phyloP scores from a whole-genome alignment of 2,329 filamentous ascomycete species.

The Dactylellina drechsleri region DNA sequence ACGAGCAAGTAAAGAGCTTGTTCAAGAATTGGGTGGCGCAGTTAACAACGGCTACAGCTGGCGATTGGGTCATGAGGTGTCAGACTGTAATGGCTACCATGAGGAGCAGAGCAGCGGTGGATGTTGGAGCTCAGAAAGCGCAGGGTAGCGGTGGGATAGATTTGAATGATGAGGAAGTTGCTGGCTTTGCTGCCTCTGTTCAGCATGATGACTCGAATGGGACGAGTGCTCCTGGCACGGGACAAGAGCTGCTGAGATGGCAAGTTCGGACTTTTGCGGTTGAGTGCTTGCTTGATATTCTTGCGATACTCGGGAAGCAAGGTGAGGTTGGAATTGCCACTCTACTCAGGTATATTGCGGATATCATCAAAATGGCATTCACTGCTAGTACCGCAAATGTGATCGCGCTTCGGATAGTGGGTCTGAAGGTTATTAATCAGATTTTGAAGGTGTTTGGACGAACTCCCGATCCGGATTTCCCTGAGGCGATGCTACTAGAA shows the following conservation, averaged over 20 bases:
- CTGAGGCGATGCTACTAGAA: conserved; percentile 94
- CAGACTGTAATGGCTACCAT: conserved; percentile 85
- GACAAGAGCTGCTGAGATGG: conserved; percentile 92
- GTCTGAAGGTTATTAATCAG: conserved; percentile 91
- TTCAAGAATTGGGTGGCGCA: conserved; percentile 94
- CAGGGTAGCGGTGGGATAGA: conserved; percentile 70
- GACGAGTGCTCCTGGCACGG: conserved; percentile 70
- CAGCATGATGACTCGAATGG: conserved; percentile 69
- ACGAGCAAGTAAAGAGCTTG: conserved; percentile 84
- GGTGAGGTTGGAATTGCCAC: conserved; percentile 81
- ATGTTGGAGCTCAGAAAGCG: conserved; percentile 62
- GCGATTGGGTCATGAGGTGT: conserved; percentile 86
- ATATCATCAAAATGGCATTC: conserved; percentile 96
- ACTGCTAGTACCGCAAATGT: conserved; percentile 95
- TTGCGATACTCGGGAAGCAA: conserved; percentile 80
- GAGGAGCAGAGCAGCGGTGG: conserved; percentile 73
- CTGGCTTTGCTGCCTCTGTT: conserved; percentile 78
- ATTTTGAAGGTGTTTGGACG: conserved; percentile 95
- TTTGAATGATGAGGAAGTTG: conserved; percentile 93
- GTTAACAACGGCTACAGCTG: conserved; percentile 81
- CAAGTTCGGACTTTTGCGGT: conserved; percentile 95
- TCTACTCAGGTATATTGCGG: conserved; percentile 83
- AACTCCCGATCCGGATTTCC: conserved; percentile 93
- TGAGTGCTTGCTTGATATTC: conserved; percentile 84
- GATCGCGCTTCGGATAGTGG: conserved; percentile 86